phyloP scores from a whole-genome alignment of 257 asterid genomes.

The Rehmannia glutinosa region DNA sequence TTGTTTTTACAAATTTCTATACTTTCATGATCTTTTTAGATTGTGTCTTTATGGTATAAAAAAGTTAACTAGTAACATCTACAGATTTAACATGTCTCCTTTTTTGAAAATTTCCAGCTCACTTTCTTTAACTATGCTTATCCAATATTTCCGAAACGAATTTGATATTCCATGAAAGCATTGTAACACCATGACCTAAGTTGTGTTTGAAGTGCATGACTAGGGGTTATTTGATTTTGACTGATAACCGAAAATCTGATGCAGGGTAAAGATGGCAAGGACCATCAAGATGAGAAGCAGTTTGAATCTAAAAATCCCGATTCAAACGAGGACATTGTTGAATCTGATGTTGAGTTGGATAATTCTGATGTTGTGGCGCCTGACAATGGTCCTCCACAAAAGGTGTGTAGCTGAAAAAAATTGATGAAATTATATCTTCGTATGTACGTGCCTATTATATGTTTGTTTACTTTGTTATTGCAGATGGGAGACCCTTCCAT shows the following conservation, averaged over 20 bases:
- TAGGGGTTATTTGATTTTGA: background rate
- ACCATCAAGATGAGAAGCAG: conserved; percentile 16
- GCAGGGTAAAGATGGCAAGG: conserved; percentile 40
- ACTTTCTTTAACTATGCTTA: background rate
- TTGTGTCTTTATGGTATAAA: background rate
- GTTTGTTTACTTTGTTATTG: background rate
- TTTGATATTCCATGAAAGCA: no score
- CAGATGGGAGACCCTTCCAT: conserved; percentile 71
- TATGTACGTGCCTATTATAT: background rate
- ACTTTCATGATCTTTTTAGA: background rate
- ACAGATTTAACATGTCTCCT: background rate
- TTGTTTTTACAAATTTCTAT: no score
- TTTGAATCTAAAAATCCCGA: conserved; percentile 20
- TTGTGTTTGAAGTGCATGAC: background rate
- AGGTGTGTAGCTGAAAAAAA: conserved; percentile 37
- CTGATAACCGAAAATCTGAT: background rate
- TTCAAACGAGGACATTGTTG: conserved; percentile 48
- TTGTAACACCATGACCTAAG: background rate
- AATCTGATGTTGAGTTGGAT: conserved; percentile 80
- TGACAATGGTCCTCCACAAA: conserved; percentile 61
- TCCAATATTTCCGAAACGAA: background rate
- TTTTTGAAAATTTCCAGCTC: background rate
- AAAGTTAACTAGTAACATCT: background rate
- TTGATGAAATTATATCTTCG: background rate
- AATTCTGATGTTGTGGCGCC: conserved; percentile 53